phyloP scores from a whole-genome alignment of 2,329 filamentous ascomycete genomes.

The Fusarium nygamai region DNA sequence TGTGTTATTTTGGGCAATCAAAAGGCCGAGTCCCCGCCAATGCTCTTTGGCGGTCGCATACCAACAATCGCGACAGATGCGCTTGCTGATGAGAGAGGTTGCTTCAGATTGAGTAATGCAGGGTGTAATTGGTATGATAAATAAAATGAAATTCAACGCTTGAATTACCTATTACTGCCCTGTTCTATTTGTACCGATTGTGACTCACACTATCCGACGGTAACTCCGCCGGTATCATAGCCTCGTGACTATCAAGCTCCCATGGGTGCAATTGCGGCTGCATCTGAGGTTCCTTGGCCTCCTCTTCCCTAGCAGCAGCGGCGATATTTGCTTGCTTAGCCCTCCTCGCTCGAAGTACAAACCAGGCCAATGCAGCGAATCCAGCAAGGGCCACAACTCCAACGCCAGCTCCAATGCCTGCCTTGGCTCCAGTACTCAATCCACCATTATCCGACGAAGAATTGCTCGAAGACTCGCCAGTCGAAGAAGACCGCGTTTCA shows the following conservation, averaged over 20 bases:
- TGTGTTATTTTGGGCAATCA: neutral
- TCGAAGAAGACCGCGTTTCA: neutral
- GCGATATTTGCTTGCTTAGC: neutral
- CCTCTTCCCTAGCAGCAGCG: neutral
- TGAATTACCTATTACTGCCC: neutral
- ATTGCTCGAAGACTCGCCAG: rapidly evolving
- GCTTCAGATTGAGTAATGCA: no score
- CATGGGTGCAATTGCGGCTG: neutral
- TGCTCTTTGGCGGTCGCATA: no score
- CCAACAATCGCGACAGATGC: no score
- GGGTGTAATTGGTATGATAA: rapidly evolving
- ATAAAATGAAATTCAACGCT: neutral
- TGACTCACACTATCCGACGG: neutral
- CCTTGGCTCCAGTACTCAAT: neutral
- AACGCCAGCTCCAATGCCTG: neutral
- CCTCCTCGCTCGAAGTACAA: neutral
- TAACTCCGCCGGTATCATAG: neutral
- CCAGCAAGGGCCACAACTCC: neutral
- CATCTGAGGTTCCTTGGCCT: neutral
- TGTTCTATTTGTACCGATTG: neutral
- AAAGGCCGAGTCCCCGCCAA: neutral
- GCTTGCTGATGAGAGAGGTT: no score
- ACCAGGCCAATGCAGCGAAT: neutral
- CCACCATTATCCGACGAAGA: neutral
- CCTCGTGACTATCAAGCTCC: neutral